Evolutionary conservation across 768 basidiomycete species (phyloP).

Genomic region (Phaffia tasmanica): DNA sequence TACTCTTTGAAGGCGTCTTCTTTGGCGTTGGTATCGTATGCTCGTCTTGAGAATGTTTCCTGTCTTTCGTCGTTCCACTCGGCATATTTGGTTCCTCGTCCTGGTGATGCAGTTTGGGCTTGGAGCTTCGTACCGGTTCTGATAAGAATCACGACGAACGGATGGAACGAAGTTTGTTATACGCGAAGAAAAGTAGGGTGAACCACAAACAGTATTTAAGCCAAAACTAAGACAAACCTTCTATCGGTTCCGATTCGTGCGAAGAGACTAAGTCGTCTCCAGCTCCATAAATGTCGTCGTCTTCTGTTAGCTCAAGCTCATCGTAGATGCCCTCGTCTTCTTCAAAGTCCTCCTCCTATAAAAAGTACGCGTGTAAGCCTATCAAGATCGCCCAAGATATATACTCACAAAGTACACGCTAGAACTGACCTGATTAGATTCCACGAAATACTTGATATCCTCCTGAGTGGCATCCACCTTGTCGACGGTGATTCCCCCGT

Average conservation of each 20-base stretch:
- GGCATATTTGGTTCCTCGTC: constrained; percentile 22
- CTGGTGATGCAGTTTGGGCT: neutral
- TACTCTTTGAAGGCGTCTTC: constrained; percentile 43
- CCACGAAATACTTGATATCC: constrained; percentile 91
- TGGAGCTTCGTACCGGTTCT: neutral
- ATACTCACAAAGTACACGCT: neutral
- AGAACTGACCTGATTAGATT: constrained; percentile 75
- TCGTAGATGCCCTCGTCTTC: constrained; percentile 97
- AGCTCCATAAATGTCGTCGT: constrained; percentile 80
- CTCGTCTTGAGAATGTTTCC: constrained; percentile 12
- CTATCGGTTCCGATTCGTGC: constrained; percentile 56
- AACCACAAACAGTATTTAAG: neutral
- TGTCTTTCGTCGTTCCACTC: constrained; percentile 8
- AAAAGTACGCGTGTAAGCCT: neutral
- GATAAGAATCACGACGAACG: neutral
- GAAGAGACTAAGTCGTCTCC: constrained; percentile 58
- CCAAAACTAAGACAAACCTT: constrained; percentile 34
- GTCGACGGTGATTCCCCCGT: constrained; percentile 74
- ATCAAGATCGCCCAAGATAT: neutral
- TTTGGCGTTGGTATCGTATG: constrained; percentile 35
- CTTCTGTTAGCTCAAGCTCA: constrained; percentile 90
- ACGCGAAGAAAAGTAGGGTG: neutral
- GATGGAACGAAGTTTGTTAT: constrained; percentile 24
- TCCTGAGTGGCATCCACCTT: constrained; percentile 74
- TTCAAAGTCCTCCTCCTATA: constrained; percentile 90